Base-by-base conservation (phyloP, 768 basidiomycete species). In the Leucocoprinus sp. region DNA sequence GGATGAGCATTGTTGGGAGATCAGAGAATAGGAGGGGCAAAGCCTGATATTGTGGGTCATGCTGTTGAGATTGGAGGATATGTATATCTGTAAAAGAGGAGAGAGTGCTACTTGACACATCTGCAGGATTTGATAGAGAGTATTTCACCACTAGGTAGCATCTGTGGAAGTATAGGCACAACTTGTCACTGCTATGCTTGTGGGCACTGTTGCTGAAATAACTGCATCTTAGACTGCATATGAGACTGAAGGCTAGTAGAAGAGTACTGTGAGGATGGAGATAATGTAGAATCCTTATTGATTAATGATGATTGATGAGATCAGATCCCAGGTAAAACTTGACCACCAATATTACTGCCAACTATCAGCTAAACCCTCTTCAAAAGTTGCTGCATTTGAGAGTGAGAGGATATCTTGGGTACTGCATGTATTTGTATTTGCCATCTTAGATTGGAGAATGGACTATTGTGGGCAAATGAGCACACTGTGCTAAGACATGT, bases 11-110 rank as follows among this genome's bases (percentile, higher is more conserved):
- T 40, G 72, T 74, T 29, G 80, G 79, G 11, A 98, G 80, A 56
- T 95, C 88, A 9, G 67, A 62, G 3, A 77, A 66, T 17, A 89
- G 62, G 19, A 89, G 67, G 9, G 84, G 85, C 18, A 89, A 74
- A 1, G 82, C 80, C 42, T 86, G 82, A 19, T 48, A 48, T 21
- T 41, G 33, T 8, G 31, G 31, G 14, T 31, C n/a, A 8, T 7
- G 31, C 31, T 42, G 33, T n/a, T n/a, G n/a, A n/a, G n/a, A n/a
- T 12, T 44, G 34, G 24, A 45, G 22, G 18, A 37, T 29, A 8
- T 17, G 6, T 19, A 15, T 42, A 21, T 42, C 17, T 17, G n/a
- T 31, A 29, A 42, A 5, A 29, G 28, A 18, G 11, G 28, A 5
- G 21, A 26, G 27, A 19, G n/a, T 21, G 15, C 26, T n/a, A 14